Evolutionary conservation across 2,329 filamentous ascomycete genomes (phyloP).

Genomic region (Phoma sp.): DNA sequence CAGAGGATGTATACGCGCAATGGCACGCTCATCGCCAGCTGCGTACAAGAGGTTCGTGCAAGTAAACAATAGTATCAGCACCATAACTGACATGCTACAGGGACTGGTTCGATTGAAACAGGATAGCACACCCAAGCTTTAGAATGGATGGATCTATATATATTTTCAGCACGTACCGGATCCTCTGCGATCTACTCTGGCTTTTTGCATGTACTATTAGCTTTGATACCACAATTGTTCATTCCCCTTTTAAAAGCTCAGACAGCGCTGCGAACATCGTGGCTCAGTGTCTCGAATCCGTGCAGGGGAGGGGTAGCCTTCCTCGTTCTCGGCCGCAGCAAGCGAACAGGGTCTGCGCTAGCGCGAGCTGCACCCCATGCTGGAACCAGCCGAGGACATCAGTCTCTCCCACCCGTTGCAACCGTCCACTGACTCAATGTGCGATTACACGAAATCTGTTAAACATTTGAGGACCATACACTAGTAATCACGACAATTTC

Average conservation of each 20-base stretch:
- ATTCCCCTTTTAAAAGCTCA: not conserved
- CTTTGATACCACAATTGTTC: constrained; percentile 7
- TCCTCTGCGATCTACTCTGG: not conserved
- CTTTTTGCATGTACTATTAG: not conserved
- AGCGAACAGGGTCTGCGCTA: constrained; percentile 10
- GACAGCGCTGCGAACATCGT: not conserved
- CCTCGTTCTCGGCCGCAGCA: constrained; percentile 8
- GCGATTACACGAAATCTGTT: not conserved
- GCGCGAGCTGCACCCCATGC: not conserved
- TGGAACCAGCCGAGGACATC: constrained; percentile 1
- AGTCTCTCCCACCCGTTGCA: constrained; percentile 9
- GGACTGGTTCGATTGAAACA: constrained; percentile 19
- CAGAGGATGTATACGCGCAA: constrained; percentile 77
- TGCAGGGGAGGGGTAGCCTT: constrained; percentile 4
- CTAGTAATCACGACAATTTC: not conserved
- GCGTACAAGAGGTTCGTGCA: constrained; percentile 73
- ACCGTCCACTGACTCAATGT: constrained; percentile 10
- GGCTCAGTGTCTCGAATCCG: not conserved
- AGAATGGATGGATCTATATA: not conserved
- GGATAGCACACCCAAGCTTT: constrained; percentile 19
- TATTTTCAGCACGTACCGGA: not conserved
- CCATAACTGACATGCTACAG: constrained; percentile 5
- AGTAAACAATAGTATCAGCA: not conserved
- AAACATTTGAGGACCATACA: not conserved
- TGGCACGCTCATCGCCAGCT: constrained; percentile 77